phyloP scores from a whole-genome alignment of 257 asterid genomes.

The Nicotiana benthamiana region DNA sequence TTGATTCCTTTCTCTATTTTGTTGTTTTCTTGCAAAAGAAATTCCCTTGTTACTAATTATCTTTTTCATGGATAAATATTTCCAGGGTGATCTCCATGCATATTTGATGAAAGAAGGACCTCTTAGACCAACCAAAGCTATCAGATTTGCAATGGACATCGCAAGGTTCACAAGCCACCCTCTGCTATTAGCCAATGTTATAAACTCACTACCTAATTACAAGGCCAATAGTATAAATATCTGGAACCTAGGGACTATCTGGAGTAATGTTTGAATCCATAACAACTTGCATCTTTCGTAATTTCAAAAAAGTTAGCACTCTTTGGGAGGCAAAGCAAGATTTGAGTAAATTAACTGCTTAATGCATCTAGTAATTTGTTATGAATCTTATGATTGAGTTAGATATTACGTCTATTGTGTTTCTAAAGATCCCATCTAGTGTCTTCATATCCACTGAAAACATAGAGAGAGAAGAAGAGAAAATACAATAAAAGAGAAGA shows the following conservation, averaged over 20 bases:
- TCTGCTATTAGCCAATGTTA: neutral
- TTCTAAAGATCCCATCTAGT: neutral
- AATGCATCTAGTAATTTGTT: neutral
- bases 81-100: constrained; percentile 79
- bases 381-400: neutral
- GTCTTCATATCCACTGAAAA: neutral
- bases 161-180: constrained; percentile 52
- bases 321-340: neutral
- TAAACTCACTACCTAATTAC: neutral
- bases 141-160: constrained; percentile 90
- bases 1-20: neutral
- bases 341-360: neutral
- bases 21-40: neutral
- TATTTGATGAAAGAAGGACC: constrained; percentile 60
- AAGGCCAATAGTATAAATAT: neutral
- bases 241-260: neutral
- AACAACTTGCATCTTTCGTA: neutral
- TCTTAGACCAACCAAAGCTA: constrained; percentile 78
- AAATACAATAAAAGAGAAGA: neutral
- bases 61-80: neutral
- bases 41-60: neutral
- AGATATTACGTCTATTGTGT: neutral
- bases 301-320: neutral
- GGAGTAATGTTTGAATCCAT: neutral
- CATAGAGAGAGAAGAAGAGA: neutral